These are phyloP conservation scores for Aspergillus cavernicola DNA, from an alignment of 495 filamentous ascomycete species.

Conservation along the genomic window DNA sequence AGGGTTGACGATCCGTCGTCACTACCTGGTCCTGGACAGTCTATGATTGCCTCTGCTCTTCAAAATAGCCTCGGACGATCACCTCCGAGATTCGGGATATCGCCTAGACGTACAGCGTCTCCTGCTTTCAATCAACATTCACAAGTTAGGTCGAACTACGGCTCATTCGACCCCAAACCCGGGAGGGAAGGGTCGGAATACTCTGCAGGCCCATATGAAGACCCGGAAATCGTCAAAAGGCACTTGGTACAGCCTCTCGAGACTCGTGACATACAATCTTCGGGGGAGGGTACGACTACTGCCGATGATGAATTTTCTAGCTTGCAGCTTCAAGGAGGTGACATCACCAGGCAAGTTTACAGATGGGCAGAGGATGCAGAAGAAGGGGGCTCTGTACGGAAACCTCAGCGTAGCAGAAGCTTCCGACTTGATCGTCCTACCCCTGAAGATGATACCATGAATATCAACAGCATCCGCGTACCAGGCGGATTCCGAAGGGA, in stretches of 20 bases:
- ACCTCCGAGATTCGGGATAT: conserved; percentile 46
- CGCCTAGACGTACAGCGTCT: conserved; percentile 54
- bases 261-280: conserved; percentile 36
- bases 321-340: conserved; percentile 84
- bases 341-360: conserved; percentile 91
- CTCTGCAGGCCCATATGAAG: conserved; percentile 57
- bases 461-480: conserved; percentile 83
- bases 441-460: conserved; percentile 70
- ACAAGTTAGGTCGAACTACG: conserved; percentile 63
- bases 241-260: conserved; percentile 68
- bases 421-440: conserved; percentile 73
- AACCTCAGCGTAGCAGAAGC: conserved; percentile 66
- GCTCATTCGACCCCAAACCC: conserved; percentile 68
- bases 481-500: conserved; percentile 93
- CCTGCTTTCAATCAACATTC: conserved; percentile 44
- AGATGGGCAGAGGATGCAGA: conserved; percentile 85
- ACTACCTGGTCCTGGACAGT: conserved; percentile 63
- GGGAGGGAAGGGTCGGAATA: conserved; percentile 33
- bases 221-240: conserved; percentile 74
- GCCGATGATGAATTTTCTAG: conserved; percentile 87
- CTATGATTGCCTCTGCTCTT: conserved; percentile 71
- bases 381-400: conserved; percentile 48
- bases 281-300: conserved; percentile 44
- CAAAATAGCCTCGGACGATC: conserved; percentile 59
- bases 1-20: conserved; percentile 39